Percentiles rank a stretch among this genome's conserved stretches.
Conservation (phyloP, 768 basidiomycete species). For the Russula sp. region DNA sequence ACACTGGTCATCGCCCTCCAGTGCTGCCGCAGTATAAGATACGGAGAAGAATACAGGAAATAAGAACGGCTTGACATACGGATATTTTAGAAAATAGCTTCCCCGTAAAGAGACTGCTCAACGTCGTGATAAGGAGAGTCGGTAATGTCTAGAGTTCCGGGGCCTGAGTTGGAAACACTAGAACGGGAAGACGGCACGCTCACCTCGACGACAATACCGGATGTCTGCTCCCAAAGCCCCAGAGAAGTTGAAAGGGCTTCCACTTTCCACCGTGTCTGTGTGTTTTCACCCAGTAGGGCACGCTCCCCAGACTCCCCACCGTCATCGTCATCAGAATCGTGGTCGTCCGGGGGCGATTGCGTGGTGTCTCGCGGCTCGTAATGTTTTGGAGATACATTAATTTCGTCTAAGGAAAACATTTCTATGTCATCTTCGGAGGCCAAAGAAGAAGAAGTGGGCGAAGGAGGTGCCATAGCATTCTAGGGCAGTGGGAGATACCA, state of each 20-base stretch:
- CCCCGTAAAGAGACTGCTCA: constrained; percentile 87
- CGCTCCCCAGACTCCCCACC: constrained; percentile 43
- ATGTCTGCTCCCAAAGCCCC: constrained; percentile 52
- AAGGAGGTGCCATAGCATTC: constrained; percentile 6
- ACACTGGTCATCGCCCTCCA: constrained; percentile 89
- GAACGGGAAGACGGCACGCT: constrained; percentile 22
- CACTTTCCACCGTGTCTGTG: constrained; percentile 35
- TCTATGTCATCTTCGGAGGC: constrained; percentile 36
- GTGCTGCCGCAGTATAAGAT: constrained; percentile 43
- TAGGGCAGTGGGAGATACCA: not conserved
- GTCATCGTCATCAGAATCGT: constrained; percentile 30
- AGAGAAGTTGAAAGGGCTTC: constrained; percentile 26
- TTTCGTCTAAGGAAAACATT: constrained; percentile 37
- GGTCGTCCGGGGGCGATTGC: constrained; percentile 14
- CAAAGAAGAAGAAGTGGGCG: constrained; percentile 10
- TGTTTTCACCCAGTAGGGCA: constrained; percentile 45
- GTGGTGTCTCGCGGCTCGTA: constrained; percentile 3
- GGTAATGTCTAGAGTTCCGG: constrained; percentile 65
- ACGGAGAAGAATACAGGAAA: not conserved
- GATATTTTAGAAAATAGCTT: constrained; percentile 85
- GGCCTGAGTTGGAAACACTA: constrained; percentile 1
- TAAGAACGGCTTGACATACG: constrained; percentile 44
- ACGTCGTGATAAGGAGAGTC: constrained; percentile 76
- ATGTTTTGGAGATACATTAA: constrained; percentile 32
- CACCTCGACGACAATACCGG: constrained; percentile 71